These are phyloP conservation scores for Agaricus subrufescens DNA, from an alignment of 768 basidiomycete species.

Conservation along the genomic window DNA sequence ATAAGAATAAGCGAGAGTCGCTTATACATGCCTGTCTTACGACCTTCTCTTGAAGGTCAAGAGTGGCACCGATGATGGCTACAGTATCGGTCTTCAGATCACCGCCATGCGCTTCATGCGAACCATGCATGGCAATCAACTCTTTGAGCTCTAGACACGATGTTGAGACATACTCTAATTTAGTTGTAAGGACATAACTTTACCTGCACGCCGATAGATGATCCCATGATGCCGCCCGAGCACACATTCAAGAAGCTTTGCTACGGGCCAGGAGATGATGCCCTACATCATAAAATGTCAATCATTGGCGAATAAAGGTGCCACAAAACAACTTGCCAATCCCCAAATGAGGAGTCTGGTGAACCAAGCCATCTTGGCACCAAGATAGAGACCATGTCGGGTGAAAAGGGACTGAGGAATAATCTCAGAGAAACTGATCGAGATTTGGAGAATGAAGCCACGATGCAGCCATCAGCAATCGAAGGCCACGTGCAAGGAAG, in stretches of 20 bases:
- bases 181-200: neutral
- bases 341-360: conserved; percentile 65
- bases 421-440: conserved; percentile 77
- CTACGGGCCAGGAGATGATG: conserved; percentile 79
- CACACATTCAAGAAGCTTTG: conserved; percentile 72
- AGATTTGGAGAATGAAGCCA: conserved; percentile 2
- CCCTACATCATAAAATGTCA: conserved; percentile 36
- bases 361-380: conserved; percentile 78
- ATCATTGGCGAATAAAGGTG: neutral
- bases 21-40: conserved; percentile 51
- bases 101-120: conserved; percentile 68
- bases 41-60: conserved; percentile 86
- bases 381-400: conserved; percentile 83
- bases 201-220: conserved; percentile 41
- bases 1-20: neutral
- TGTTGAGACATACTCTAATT: neutral
- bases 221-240: conserved; percentile 87
- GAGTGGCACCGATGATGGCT: conserved; percentile 83
- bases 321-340: conserved; percentile 41
- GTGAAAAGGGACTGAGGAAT: conserved; percentile 93
- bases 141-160: conserved; percentile 72
- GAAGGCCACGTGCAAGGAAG: neutral
- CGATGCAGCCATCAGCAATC: neutral
- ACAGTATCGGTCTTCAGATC: conserved; percentile 86
- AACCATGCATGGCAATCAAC: conserved; percentile 84